Base-by-base conservation (phyloP, 441 rosid species). In the Corymbia citriodora region DNA sequence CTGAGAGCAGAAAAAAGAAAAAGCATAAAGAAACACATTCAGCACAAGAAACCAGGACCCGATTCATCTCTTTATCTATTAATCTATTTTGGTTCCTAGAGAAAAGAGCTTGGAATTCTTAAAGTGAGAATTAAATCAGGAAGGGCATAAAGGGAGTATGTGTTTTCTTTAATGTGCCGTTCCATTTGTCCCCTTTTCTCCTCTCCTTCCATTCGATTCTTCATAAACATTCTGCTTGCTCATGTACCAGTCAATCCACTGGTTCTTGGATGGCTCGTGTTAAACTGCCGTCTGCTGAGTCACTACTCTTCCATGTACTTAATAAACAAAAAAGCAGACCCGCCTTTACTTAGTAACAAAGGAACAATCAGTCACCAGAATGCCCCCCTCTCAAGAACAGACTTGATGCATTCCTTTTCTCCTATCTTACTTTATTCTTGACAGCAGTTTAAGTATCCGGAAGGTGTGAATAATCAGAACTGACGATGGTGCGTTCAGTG, bases 331-430 rank as follows among this genome's bases (percentile, higher is more conserved):
- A 92, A 88, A 90, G 93, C 92, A 89, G 93, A 93, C 82, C 89
- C 27, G 82, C 89, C 95, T 94, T 96, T 97, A 93, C 98, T 96
- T 96, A 95, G 92, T 92, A 92, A 88, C 97, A 95, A 97, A 97
- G 99, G 91, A 96, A 96, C 74, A 48, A 21, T 74, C 89, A 93
- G 90, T 95, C 92, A 90, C 93, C 52, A 87, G 68, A 91, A 90
- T 91, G 88, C 92, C 94, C 95, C 88, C 83, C 90, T 36, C 89
- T 61, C 55, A 55, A 88, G 48, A 61, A 27, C 55, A 87, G 68
- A 87, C 49, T 53, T 53, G 68, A 55, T n/a, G 87, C 90, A 27
- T 53, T 45, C 83, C 91, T 89, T 88, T 88, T 83, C 87, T 70
- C 92, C 52, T 12, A 90, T 25, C 82, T 79, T 91, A 57, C 89